phyloP scores from a whole-genome alignment of 1,284 basidiomycete genomes.

The Cronartium ribicola region DNA sequence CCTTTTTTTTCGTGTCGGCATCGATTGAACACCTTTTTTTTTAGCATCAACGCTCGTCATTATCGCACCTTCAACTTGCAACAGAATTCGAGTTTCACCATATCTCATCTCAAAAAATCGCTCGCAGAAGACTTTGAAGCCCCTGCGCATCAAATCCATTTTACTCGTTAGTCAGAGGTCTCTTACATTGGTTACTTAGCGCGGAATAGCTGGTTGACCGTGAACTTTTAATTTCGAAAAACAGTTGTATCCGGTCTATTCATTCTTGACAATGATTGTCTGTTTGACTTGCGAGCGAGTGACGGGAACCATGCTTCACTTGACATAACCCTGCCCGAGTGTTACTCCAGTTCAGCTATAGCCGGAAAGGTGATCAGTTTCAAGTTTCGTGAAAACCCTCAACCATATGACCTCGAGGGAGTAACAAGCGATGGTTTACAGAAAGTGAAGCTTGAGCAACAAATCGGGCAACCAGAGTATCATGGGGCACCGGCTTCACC shows the following conservation, averaged over 20 bases:
- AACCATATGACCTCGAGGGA: neutral
- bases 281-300: conserved; percentile 29
- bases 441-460: neutral
- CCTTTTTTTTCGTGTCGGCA: no score
- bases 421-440: conserved; percentile 1
- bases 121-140: conserved; percentile 18
- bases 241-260: conserved; percentile 29
- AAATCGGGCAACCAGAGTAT: neutral
- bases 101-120: conserved; percentile 15
- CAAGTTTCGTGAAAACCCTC: conserved; percentile 8
- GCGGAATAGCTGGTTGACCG: neutral
- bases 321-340: conserved; percentile 9
- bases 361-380: conserved; percentile 23
- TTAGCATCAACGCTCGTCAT: neutral
- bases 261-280: conserved; percentile 18
- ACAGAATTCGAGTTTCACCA: conserved; percentile 18
- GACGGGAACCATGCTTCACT: conserved; percentile 36
- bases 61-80: conserved; percentile 4
- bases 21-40: no score
- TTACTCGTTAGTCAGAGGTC: conserved; percentile 9
- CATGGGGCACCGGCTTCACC: conserved; percentile 11
- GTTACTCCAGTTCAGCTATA: neutral
- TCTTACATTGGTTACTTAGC: neutral
- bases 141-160: conserved; percentile 7
- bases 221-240: neutral